phyloP scores from a whole-genome alignment of 768 basidiomycete species.

The Russula griseocarnosa region DNA sequence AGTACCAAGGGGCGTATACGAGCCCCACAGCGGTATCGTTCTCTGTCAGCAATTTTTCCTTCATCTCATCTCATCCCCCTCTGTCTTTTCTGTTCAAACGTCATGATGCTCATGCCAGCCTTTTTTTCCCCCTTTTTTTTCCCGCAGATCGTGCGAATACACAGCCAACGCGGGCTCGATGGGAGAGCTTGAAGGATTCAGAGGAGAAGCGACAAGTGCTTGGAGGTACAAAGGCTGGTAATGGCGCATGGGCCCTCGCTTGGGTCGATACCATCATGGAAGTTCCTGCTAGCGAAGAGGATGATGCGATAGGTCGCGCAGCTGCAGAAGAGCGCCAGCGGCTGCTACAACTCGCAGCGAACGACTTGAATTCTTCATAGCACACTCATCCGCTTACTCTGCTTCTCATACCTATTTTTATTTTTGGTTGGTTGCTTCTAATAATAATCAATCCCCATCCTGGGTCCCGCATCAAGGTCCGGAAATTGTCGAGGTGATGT shows the following conservation, averaged over 20 bases:
- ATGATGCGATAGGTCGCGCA: slow-evolving; percentile 25
- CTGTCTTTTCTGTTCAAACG: not conserved
- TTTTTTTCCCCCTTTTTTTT: not conserved
- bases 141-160: slow-evolving; percentile 66
- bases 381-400: not conserved
- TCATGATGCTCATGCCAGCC: slow-evolving; percentile 8
- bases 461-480: not conserved
- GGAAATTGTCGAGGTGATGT: slow-evolving; percentile 9
- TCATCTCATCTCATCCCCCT: slow-evolving; percentile 1
- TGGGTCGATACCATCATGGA: slow-evolving; percentile 63
- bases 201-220: slow-evolving; percentile 45
- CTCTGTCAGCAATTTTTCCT: slow-evolving; percentile 51
- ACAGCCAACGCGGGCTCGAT: slow-evolving; percentile 62
- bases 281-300: slow-evolving; percentile 25
- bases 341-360: slow-evolving; percentile 11
- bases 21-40: slow-evolving; percentile 73
- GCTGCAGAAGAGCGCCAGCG: slow-evolving; percentile 26
- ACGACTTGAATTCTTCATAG: slow-evolving; percentile 8
- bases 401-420: slow-evolving; percentile 11
- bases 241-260: slow-evolving; percentile 75
- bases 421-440: slow-evolving; percentile 9
- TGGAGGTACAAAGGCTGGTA: slow-evolving; percentile 71
- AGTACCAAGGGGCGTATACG: slow-evolving; percentile 68
- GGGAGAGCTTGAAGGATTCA: slow-evolving; percentile 54
- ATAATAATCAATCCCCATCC: not conserved